Conservation (phyloP, 2,329 filamentous ascomycete species). For the Colletotrichum melonis region DNA sequence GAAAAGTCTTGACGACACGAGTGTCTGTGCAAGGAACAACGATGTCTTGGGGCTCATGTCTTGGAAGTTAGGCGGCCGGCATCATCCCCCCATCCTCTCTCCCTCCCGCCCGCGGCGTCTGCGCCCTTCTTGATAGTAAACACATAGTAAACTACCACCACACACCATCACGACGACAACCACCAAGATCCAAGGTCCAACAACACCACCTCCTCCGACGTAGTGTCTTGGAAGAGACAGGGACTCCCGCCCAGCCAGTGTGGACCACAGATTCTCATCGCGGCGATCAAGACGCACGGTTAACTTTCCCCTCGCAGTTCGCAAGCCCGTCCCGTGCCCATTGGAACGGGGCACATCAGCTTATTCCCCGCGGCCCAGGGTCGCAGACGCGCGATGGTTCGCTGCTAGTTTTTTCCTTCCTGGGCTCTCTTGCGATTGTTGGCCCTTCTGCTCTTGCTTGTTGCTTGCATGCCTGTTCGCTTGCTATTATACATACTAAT, state of each 20-base stretch:
- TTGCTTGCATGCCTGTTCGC: neutral
- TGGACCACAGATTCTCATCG: conserved; percentile 6
- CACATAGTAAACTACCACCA: neutral
- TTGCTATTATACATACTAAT: neutral
- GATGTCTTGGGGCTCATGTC: conserved; percentile 7
- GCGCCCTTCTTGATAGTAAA: neutral
- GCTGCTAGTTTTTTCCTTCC: neutral
- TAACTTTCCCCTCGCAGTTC: conserved; percentile 9
- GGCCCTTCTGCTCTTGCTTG: neutral
- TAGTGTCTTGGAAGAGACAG: neutral
- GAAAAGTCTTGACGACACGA: neutral
- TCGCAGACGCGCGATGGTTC: conserved; percentile 1
- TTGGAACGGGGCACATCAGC: conserved; percentile 19
- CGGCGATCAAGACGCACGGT: conserved; percentile 29
- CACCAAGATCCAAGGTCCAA: neutral
- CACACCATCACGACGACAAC: neutral
- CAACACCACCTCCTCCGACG: neutral
- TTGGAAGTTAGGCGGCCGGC: neutral
- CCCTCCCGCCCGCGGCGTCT: neutral
- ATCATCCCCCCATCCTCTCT: neutral
- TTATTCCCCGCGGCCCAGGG: conserved; percentile 20
- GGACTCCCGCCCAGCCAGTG: neutral
- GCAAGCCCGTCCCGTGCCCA: neutral
- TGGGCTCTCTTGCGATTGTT: neutral
- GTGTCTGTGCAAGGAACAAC: conserved; percentile 3